Evolutionary conservation across 331 rosid species (phyloP), one percentile per base, ranked within the genome.

Genomic region (Malus hybrid): DNA sequence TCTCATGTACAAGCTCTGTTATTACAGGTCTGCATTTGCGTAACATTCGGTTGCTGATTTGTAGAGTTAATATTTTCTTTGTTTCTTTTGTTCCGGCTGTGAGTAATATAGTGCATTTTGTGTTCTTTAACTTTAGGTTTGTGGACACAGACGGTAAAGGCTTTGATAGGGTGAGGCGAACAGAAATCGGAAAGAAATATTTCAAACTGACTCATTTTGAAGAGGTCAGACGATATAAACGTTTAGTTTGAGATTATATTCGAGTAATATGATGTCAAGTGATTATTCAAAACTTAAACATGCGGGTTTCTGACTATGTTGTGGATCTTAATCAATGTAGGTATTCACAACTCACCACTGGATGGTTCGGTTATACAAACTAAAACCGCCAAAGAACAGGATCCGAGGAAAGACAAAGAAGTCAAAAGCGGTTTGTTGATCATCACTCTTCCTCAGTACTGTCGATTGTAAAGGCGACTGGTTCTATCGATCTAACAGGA

Each of bases 281-380:
- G 55, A 5, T 50, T 15, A 5, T 50, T 50, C 56, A 15, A 15
- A 50, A 50, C n/a, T 50, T 50, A 15, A 50, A 50, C 56, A 50
- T 4, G 1, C 8, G 0, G n/a, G 52, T 59, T 71, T 54, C 52
- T 28, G 70, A 69, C 56, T 8, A 61, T 60, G 42, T n/a, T 50
- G n/a, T 48, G 85, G 42, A 67, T 70, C 55, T 75, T 52, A 42
- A 77, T 67, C 74, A 46, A 72, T 85, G 71, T 73, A 95, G 99
- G 99, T 88, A 57, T 95, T 95, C 92, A 95, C 99, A 27, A 95
- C 98, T 77, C 99, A 95, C 88, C 99, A 95, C 81, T 95, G 99
- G 99, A 95, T 95, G 99, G 99, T 95, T 64, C 86, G 99, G 85
- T 55, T 95, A 72, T 95, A 90, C 96, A 95, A 95, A 87, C 77